Percentiles rank a stretch among this genome's conserved stretches.
These are phyloP conservation scores for Candida xyloterini DNA, from an alignment of 805 yeast species.

Conservation along the genomic window DNA sequence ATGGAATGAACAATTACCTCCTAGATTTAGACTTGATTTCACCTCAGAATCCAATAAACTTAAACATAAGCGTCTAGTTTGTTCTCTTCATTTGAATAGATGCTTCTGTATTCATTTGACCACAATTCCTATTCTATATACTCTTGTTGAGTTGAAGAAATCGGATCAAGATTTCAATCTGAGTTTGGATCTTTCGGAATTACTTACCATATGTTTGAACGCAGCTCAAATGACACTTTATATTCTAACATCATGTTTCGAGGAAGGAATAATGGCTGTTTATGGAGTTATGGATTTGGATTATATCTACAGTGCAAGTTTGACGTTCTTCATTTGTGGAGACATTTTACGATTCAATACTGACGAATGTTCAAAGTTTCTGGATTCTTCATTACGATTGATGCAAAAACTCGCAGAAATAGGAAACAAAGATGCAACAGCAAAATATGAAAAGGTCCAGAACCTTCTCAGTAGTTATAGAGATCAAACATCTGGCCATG, in stretches of 20 bases:
- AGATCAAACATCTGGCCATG: conserved; percentile 1
- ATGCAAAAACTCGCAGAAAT: conserved; percentile 17
- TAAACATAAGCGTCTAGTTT: conserved; percentile 21
- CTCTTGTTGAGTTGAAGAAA: conserved; percentile 21
- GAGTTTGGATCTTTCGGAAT: conserved; percentile 18
- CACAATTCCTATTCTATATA: conserved; percentile 28
- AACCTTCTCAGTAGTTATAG: conserved; percentile 19
- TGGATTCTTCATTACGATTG: conserved; percentile 21
- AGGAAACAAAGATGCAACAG: conserved; percentile 24
- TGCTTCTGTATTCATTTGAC: conserved; percentile 30
- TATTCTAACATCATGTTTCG: conserved; percentile 18
- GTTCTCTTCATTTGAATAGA: conserved; percentile 27
- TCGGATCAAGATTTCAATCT: conserved; percentile 11
- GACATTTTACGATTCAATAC: conserved; percentile 20
- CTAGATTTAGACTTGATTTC: conserved; percentile 13
- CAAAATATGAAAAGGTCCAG: conserved; percentile 18
- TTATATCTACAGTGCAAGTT: conserved; percentile 26
- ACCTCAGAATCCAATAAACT: conserved; percentile 6
- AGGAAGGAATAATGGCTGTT: conserved; percentile 23
- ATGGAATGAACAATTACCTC: conserved; percentile 26
- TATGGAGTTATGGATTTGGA: conserved; percentile 32
- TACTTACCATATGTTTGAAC: conserved; percentile 26
- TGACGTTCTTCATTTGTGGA: conserved; percentile 30
- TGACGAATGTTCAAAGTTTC: conserved; percentile 13
- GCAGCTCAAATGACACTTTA: conserved; percentile 26